Base-by-base conservation (phyloP, 108 stramenopile genomes). In the Chaetoceros muelleri region DNA sequence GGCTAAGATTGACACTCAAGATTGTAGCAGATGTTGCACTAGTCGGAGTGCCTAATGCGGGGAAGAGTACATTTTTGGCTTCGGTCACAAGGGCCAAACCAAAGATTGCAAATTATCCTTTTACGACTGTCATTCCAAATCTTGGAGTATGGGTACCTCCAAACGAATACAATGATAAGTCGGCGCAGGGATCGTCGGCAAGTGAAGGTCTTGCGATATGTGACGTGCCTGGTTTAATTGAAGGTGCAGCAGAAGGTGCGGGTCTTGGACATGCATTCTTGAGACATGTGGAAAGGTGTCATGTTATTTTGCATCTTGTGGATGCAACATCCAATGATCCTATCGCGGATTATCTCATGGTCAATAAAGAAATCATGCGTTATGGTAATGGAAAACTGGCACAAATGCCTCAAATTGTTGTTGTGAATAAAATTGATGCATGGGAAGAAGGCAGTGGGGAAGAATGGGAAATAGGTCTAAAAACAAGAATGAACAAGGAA, bases 1-100 rank as follows among this genome's bases (percentile, higher is more conserved):
- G 76, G 59, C 57, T 98, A 28, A 71, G 79, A 55, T 55, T 98
- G 34, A 95, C 94, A 23, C 72, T 98, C 55, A 95, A 98, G 70
- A 78, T 96, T 53, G 93, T 98, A 13, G 95, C 93, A 0, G 97
- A 98, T 67, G 94, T 96, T n/a, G 97, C 95, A 21, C 55, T 98
- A 1, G 85, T 96, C 2, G 97, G 91, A 8, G 84, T 95, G 2
- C 97, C 97, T 0, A 98, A 96, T 70, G 95, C 95, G 7, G 97
- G 97, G 2, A 98, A 98, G 71, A 80, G 78, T 47, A 96, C 97
- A 1, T 78, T 98, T 24, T 72, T 98, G 27, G 74, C 80, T 22
- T 67, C 81, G 28, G 88, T 90, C 30, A 94, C 90, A 20, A 80
- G 95, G 46, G 97, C 97, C 58, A 84, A 92, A 62, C 97, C 97